Evolutionary conservation across 2,329 filamentous ascomycete species (phyloP).

Genomic region (Xylaria sp.): DNA sequence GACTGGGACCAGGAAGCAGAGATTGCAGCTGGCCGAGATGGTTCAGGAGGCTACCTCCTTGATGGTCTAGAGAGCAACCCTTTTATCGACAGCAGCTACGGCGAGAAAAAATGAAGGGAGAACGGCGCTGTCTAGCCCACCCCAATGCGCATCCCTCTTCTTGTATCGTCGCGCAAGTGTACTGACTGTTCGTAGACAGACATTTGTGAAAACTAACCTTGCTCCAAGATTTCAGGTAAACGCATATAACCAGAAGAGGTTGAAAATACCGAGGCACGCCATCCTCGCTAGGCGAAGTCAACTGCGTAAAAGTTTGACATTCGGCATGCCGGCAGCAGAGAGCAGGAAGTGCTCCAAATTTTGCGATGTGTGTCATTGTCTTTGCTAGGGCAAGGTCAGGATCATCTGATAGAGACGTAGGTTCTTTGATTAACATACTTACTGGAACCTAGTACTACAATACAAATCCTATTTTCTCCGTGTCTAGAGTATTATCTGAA

Average conservation of each 20-base stretch:
- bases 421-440: conserved; percentile 36
- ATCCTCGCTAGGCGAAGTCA: conserved; percentile 9
- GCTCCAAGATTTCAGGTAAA: conserved; percentile 22
- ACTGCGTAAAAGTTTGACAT: conserved; percentile 3
- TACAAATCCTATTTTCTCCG: conserved; percentile 22
- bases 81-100: conserved; percentile 28
- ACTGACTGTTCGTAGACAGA: conserved; percentile 30
- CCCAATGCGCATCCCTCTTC: conserved; percentile 3
- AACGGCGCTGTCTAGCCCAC: background rate
- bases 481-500: background rate
- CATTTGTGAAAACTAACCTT: conserved; percentile 9
- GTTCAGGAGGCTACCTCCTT: conserved; percentile 55
- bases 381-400: conserved; percentile 21
- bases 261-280: background rate
- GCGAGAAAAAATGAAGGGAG: conserved; percentile 13
- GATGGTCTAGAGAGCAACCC: conserved; percentile 46
- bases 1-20: conserved; percentile 56
- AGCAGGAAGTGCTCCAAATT: conserved; percentile 12
- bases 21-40: conserved; percentile 56
- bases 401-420: conserved; percentile 27
- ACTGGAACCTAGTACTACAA: conserved; percentile 31
- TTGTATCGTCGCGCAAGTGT: conserved; percentile 15
- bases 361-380: conserved; percentile 29
- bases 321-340: background rate
- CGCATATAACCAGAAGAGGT: conserved; percentile 19